phyloP scores from a whole-genome alignment of 768 basidiomycete genomes.

The Termitomyces sp. region DNA sequence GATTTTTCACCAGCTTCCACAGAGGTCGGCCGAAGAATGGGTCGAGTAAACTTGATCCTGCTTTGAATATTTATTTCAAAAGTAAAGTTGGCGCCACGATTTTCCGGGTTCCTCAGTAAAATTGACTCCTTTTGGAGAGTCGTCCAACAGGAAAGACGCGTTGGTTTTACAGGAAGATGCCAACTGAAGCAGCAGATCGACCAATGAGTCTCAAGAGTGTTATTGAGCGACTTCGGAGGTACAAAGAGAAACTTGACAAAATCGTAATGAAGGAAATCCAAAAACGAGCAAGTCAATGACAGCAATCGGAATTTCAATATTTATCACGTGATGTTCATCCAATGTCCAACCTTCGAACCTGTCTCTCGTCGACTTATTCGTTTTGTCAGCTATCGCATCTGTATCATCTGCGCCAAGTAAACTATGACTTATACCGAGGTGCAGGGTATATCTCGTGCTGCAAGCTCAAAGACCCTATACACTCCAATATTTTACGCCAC shows the following conservation, averaged over 20 bases:
- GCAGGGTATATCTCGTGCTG: not conserved
- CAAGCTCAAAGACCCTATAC: slow-evolving; percentile 12
- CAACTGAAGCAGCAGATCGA: slow-evolving; percentile 2
- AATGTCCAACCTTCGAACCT: not conserved
- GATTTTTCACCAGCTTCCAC: not conserved
- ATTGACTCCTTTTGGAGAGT: not conserved
- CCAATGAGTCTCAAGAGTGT: not conserved
- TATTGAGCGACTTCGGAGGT: not conserved
- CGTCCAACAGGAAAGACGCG: not conserved
- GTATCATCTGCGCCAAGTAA: not conserved
- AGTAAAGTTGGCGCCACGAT: not conserved
- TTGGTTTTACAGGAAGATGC: slow-evolving; percentile 1
- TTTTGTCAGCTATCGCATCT: not conserved
- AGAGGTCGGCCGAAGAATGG: not conserved
- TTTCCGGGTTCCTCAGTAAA: not conserved
- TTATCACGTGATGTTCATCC: not conserved
- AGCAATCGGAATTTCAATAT: too few species aligned
- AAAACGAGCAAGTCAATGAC: too few species aligned
- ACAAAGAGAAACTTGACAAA: not conserved
- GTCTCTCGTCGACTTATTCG: not conserved
- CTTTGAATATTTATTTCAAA: not conserved
- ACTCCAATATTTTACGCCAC: slow-evolving; percentile 15
- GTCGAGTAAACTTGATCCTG: too few species aligned
- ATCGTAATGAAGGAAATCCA: too few species aligned
- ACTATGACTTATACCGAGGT: not conserved